These are phyloP conservation scores for Climacium dendroides DNA, from an alignment of 225 moss, liverwort and hornwort species.

Conservation along the genomic window DNA sequence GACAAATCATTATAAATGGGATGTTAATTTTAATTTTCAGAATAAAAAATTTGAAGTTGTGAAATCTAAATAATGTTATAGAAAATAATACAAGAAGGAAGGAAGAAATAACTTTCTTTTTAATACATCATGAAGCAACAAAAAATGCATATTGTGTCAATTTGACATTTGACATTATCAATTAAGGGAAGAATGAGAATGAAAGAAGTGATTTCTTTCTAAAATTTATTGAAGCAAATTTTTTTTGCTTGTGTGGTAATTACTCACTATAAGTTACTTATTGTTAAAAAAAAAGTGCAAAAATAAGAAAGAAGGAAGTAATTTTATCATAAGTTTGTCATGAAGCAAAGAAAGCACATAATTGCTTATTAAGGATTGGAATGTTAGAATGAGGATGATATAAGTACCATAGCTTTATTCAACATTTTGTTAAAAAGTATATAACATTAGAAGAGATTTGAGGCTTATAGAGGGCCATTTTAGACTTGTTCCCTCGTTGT, in stretches of 20 bases:
- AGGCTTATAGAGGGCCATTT: no score
- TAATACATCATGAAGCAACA: neutral
- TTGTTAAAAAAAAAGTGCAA: neutral
- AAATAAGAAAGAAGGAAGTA: neutral
- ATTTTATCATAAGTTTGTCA: neutral
- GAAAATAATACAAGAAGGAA: neutral
- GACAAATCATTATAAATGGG: neutral
- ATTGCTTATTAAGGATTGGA: no score
- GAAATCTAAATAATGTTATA: neutral
- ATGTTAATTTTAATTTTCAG: neutral
- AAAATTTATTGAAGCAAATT: neutral
- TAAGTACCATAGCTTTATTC: neutral
- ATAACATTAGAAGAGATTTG: no score
- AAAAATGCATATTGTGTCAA: no score
- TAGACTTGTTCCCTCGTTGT: no score
- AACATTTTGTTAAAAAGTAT: neutral
- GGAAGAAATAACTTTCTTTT: neutral
- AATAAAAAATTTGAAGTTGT: neutral
- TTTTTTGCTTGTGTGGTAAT: neutral
- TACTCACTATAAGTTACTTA: neutral
- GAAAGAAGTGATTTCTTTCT: neutral
- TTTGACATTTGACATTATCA: neutral
- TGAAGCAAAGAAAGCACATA: neutral
- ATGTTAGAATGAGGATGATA: neutral
- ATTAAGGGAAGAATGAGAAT: neutral